Base-by-base conservation (phyloP, 495 filamentous ascomycete species). In the Hypomontagnella monticulosa region DNA sequence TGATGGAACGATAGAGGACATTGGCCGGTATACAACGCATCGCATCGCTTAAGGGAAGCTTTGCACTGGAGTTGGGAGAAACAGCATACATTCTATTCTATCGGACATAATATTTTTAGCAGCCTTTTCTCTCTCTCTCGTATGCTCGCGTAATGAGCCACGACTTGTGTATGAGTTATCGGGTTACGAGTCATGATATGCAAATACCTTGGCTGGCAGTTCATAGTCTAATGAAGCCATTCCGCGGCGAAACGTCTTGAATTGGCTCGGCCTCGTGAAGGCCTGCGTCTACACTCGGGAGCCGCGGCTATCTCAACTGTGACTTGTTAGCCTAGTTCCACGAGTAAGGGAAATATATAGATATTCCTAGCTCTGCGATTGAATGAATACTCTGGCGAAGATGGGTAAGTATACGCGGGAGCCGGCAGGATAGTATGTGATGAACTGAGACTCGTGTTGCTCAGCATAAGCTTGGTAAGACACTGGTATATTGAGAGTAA, bases 11-110 rank as follows among this genome's bases (percentile, higher is more conserved):
- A 48, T 37, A 53, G 14, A 16, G 49, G 50, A 43, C 53, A 50
- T 58, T 41, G 48, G 30, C 42, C 15, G 42, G 65, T 42, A 54
- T 43, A 54, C 38, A 59, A 55, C 27, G 63, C 57, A 61, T 61
- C 12, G 63, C 57, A 61, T 41, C 32, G 47, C 50, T 60, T 50
- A 23, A 14, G 23, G 47, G 33, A 43, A 43, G 46, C 52, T 7
- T 40, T 55, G 59, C 12, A 41, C 36, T 20, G 65, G 65, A 63
- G 59, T 68, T 65, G 43, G 42, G 38, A 18, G 43, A 30, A 38
- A 18, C 11, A 36, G 15, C 49, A 48, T 16, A 52, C 1, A 50
- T 43, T 20, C 16, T 42, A 42, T 66, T 41, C 20, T 32, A 16
- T 46, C 36, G 32, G 20, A 42, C 27, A 37, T 42, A 37, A 44